phyloP scores from a whole-genome alignment of 2,329 filamentous ascomycete genomes.

The Verticillium longisporum region DNA sequence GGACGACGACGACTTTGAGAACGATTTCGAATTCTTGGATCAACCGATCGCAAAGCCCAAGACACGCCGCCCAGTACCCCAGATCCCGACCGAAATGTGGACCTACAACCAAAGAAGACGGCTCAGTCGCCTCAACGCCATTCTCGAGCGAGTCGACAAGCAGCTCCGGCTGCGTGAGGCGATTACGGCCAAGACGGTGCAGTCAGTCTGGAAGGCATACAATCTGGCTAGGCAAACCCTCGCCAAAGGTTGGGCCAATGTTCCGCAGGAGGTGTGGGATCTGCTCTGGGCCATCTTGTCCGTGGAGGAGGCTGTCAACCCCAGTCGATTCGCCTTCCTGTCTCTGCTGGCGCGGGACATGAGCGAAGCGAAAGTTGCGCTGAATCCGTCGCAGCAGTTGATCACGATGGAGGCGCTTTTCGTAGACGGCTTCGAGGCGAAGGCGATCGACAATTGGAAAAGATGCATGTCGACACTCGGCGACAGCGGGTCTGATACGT shows the following conservation, averaged over 20 bases:
- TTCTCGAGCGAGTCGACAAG: constrained; percentile 19
- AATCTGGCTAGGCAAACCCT: constrained; percentile 36
- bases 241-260: constrained; percentile 37
- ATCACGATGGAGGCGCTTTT: constrained; percentile 64
- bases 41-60: constrained; percentile 1
- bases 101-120: constrained; percentile 30
- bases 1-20: constrained; percentile 11
- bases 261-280: constrained; percentile 58
- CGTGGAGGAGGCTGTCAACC: constrained; percentile 39
- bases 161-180: constrained; percentile 18
- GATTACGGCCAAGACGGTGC: constrained; percentile 24
- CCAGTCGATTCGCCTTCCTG: constrained; percentile 54
- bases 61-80: constrained; percentile 16
- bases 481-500: constrained; percentile 33
- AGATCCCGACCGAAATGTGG: constrained; percentile 28
- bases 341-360: constrained; percentile 60
- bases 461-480: constrained; percentile 47
- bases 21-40: constrained; percentile 11
- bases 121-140: constrained; percentile 26
- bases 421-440: constrained; percentile 49
- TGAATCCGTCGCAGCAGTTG: constrained; percentile 54
- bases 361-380: constrained; percentile 45
- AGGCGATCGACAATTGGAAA: constrained; percentile 59
- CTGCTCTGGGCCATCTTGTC: constrained; percentile 59
- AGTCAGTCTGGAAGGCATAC: constrained; percentile 43